phyloP scores from a whole-genome alignment of 2,329 filamentous ascomycete species.

The Colletotrichum cordylinicola region DNA sequence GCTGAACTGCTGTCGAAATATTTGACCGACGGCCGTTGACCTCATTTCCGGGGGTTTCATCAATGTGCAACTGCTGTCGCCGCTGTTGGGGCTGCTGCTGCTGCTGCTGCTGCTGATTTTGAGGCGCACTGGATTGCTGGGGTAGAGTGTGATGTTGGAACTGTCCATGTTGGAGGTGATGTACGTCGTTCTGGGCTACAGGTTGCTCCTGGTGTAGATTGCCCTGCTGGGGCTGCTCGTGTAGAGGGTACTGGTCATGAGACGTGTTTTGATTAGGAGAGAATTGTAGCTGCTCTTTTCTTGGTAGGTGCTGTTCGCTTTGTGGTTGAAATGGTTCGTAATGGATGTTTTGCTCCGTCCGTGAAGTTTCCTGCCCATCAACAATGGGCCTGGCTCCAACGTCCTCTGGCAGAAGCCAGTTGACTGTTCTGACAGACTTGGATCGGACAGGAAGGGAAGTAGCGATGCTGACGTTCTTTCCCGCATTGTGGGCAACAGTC shows the following conservation, averaged over 20 bases:
- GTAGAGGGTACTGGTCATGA: not conserved
- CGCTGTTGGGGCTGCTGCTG: not conserved
- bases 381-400: not conserved
- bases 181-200: not conserved
- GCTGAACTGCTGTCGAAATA: not conserved
- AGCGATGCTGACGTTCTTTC: not conserved
- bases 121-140: not conserved
- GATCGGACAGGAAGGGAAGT: not conserved
- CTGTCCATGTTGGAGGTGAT: not conserved
- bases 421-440: conserved; percentile 1
- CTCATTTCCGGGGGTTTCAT: not conserved
- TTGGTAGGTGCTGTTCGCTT: not conserved
- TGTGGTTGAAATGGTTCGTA: not conserved
- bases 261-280: not conserved
- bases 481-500: not conserved
- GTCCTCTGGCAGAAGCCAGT: conserved; percentile 13
- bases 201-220: not conserved
- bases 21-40: not conserved
- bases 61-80: not conserved
- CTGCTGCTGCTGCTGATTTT: not conserved
- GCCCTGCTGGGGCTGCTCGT: not conserved
- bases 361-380: not conserved
- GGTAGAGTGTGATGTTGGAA: not conserved
- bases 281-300: not conserved
- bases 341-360: not conserved